These are phyloP conservation scores for Schwanniomyces occidentalis DNA, from an alignment of 805 yeast species.

Conservation along the genomic window DNA sequence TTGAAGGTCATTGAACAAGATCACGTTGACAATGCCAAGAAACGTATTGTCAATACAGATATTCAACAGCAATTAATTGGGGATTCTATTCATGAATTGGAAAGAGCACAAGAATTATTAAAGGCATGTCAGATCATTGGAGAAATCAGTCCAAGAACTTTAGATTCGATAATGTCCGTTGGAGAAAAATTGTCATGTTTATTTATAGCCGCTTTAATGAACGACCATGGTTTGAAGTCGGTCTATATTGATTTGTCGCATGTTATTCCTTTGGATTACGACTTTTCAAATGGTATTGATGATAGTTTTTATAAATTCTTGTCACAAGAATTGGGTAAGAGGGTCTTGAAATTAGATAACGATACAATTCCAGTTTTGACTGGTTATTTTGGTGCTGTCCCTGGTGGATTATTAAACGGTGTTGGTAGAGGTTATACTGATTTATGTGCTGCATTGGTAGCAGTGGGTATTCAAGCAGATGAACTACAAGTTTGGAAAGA, in stretches of 20 bases:
- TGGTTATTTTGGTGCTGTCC: conserved; percentile 94
- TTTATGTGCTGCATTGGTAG: conserved; percentile 93
- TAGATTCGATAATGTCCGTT: conserved; percentile 86
- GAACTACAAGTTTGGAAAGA: conserved; percentile 99
- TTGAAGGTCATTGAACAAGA: conserved; percentile 73
- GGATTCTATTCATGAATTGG: conserved; percentile 66
- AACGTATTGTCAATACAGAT: conserved; percentile 43
- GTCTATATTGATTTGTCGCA: conserved; percentile 76
- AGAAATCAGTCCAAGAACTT: conserved; percentile 84
- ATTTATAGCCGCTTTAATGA: conserved; percentile 82
- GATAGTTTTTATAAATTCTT: conserved; percentile 61
- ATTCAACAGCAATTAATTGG: conserved; percentile 55
- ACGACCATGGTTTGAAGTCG: conserved; percentile 79
- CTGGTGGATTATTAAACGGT: conserved; percentile 89
- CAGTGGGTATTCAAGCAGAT: conserved; percentile 89
- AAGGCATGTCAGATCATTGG: conserved; percentile 91
- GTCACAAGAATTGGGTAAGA: conserved; percentile 51
- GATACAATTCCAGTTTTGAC: conserved; percentile 83
- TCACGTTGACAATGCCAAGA: conserved; percentile 72
- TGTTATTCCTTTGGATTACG: conserved; percentile 64
- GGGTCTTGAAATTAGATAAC: conserved; percentile 42
- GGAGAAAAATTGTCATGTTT: conserved; percentile 93
- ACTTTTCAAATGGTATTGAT: conserved; percentile 61
- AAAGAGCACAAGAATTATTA: conserved; percentile 64
- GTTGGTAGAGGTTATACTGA: conserved; percentile 99